Conservation (phyloP, 139 green algal species). For the Chlorella vulgaris region DNA sequence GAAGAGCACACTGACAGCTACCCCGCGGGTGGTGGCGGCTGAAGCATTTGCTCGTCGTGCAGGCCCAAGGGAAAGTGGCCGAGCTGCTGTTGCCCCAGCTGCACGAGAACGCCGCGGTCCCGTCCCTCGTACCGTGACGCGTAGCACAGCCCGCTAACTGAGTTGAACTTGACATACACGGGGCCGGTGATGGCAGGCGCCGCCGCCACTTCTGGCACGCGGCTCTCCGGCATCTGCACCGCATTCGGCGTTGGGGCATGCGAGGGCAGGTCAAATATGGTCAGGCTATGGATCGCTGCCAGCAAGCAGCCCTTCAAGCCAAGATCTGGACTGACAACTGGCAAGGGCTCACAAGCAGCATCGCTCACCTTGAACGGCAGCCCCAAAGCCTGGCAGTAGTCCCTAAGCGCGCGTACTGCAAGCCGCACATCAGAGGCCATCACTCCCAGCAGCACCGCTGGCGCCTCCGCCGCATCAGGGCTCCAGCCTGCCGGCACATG, state of each 20-base stretch:
- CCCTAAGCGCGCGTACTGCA: slow-evolving; percentile 60
- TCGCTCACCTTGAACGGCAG: slow-evolving; percentile 45
- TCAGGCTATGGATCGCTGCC: too few relatives aligned
- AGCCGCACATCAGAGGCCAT: slow-evolving; percentile 63
- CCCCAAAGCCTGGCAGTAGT: slow-evolving; percentile 62
- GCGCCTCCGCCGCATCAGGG: background rate
- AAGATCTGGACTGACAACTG: background rate
- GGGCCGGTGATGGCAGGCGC: slow-evolving; percentile 37
- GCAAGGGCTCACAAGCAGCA: background rate
- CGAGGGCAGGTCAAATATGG: background rate
- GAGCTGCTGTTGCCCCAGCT: slow-evolving; percentile 66
- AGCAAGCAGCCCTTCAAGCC: background rate
- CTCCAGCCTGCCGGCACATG: slow-evolving; percentile 28
- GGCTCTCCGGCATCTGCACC: slow-evolving; percentile 26
- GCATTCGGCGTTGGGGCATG: background rate
- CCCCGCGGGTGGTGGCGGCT: background rate
- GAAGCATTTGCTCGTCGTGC: slow-evolving; percentile 63
- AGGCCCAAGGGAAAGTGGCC: slow-evolving; percentile 77
- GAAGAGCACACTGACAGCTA: too few relatives aligned
- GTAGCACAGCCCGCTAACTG: slow-evolving; percentile 32
- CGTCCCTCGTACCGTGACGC: slow-evolving; percentile 52
- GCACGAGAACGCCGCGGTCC: slow-evolving; percentile 71
- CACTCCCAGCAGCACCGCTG: slow-evolving; percentile 67
- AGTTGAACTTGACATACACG: slow-evolving; percentile 79
- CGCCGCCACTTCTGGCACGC: slow-evolving; percentile 2